Percentiles rank a stretch among this genome's conserved stretches.
These are phyloP conservation scores for Alternaria tenuissima DNA, from an alignment of 2,329 filamentous ascomycete species.

Conservation along the genomic window DNA sequence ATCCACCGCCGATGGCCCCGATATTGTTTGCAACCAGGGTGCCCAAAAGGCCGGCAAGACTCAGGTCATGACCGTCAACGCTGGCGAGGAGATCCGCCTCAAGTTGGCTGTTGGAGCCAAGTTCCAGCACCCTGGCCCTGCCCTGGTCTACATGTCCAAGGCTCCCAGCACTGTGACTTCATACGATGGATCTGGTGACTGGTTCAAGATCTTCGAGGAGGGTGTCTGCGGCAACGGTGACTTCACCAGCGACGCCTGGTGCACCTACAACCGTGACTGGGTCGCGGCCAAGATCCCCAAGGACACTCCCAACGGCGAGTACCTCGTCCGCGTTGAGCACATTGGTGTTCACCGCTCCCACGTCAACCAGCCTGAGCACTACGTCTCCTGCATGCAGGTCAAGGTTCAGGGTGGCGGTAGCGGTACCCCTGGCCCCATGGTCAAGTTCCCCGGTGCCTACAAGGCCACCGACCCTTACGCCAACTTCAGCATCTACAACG, in stretches of 20 bases:
- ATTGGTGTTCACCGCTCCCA: conserved; percentile 47
- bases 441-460: conserved; percentile 47
- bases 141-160: conserved; percentile 41
- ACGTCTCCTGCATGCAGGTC: conserved; percentile 54
- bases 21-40: conserved; percentile 38
- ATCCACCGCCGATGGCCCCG: conserved; percentile 28
- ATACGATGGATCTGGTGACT: conserved; percentile 37
- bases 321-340: conserved; percentile 56
- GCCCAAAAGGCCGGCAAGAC: conserved; percentile 25
- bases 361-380: conserved; percentile 53
- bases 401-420: conserved; percentile 49
- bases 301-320: conserved; percentile 53
- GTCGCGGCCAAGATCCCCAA: conserved; percentile 48
- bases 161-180: conserved; percentile 28
- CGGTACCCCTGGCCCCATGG: conserved; percentile 45
- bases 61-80: conserved; percentile 30
- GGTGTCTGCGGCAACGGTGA: conserved; percentile 29
- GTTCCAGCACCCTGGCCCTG: conserved; percentile 37
- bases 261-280: conserved; percentile 33
- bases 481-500: conserved; percentile 40
- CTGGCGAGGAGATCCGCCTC: conserved; percentile 31
- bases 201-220: conserved; percentile 44
- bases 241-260: conserved; percentile 32
- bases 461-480: conserved; percentile 33
- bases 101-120: conserved; percentile 32